Conservation (phyloP, 1,284 basidiomycete genomes). For the Tilletia horrida region DNA sequence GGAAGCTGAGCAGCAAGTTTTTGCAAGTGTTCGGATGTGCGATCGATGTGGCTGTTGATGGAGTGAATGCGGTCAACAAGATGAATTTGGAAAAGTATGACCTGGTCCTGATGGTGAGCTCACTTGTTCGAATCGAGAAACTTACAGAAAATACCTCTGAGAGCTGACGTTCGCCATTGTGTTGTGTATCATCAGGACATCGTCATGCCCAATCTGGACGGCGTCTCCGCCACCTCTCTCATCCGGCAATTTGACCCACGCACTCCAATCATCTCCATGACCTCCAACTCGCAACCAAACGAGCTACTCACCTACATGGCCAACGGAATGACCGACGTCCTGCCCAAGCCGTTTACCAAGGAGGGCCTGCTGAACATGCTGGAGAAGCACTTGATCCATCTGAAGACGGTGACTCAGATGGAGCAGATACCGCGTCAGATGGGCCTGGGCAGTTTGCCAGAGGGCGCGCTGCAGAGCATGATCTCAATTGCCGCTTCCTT, state of each 20-base stretch:
- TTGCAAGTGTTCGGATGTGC: conserved; percentile 91
- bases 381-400: conserved; percentile 91
- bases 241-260: conserved; percentile 89
- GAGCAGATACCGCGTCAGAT: conserved; percentile 33
- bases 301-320: conserved; percentile 90
- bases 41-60: conserved; percentile 80
- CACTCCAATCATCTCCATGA: conserved; percentile 97
- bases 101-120: conserved; percentile 81
- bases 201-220: conserved; percentile 86
- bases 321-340: conserved; percentile 87
- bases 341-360: conserved; percentile 96
- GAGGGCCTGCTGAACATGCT: conserved; percentile 85
- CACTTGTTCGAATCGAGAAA: background rate
- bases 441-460: conserved; percentile 26
- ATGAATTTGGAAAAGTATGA: conserved; percentile 94
- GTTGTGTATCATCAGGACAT: conserved; percentile 64
- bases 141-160: too few relatives aligned
- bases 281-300: conserved; percentile 82
- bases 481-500: conserved; percentile 22
- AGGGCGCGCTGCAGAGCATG: conserved; percentile 25
- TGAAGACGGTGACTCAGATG: conserved; percentile 73
- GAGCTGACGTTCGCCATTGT: conserved; percentile 20
- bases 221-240: conserved; percentile 79
- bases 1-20: conserved; percentile 85
- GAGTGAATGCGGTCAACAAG: conserved; percentile 87